Conservation (phyloP, 2,329 filamentous ascomycete species). For the Pseudocercospora pini-densiflorae region DNA sequence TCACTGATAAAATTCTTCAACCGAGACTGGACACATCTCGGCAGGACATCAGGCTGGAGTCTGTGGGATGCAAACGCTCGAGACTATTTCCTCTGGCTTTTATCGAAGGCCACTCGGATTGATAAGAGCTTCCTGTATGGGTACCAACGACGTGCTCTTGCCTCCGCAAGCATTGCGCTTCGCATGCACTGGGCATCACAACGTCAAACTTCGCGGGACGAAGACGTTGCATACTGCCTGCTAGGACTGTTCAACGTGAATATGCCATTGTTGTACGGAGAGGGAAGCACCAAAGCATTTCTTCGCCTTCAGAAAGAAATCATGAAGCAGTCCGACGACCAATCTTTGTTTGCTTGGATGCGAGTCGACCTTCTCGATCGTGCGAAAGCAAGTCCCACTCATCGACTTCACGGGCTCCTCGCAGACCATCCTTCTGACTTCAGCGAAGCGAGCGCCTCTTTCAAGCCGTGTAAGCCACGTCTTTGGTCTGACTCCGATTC, state of each 20-base stretch:
- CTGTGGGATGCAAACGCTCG: neutral
- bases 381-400: neutral
- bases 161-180: constrained; percentile 22
- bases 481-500: neutral
- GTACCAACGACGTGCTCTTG: neutral
- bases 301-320: constrained; percentile 43
- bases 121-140: neutral
- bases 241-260: constrained; percentile 52
- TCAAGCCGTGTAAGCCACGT: neutral
- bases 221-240: constrained; percentile 53
- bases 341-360: constrained; percentile 14
- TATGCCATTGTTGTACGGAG: constrained; percentile 52
- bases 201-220: constrained; percentile 31
- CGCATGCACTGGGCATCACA: constrained; percentile 28
- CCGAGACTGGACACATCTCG: constrained; percentile 19
- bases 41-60: neutral
- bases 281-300: constrained; percentile 34
- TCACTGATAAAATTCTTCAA: constrained; percentile 13
- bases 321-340: constrained; percentile 22
- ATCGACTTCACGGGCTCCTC: constrained; percentile 22
- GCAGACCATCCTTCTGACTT: constrained; percentile 24
- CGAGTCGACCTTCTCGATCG: neutral
- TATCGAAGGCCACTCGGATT: neutral
- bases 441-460: neutral
- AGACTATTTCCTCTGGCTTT: neutral